Percentiles rank a stretch among this genome's conserved stretches.
Conservation (phyloP, 2,329 filamentous ascomycete species). For the Exophiala calicioides region DNA sequence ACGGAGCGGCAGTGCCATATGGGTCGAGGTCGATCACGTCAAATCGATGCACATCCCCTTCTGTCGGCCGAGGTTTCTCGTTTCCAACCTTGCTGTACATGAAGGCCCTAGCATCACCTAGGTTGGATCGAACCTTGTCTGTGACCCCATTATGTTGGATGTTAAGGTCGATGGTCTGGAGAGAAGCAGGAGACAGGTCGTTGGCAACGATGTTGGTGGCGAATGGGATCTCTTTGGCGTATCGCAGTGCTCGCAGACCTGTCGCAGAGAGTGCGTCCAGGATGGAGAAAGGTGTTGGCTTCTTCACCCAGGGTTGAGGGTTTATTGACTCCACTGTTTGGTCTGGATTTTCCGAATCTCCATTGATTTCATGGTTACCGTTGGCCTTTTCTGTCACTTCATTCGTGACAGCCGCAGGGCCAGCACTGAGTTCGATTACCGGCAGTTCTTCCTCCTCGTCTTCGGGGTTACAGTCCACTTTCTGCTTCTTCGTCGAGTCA, state of each 20-base stretch:
- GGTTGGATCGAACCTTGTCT: constrained; percentile 69
- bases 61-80: constrained; percentile 38
- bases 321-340: neutral
- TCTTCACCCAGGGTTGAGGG: constrained; percentile 31
- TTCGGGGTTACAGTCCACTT: constrained; percentile 7
- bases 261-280: constrained; percentile 94
- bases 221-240: constrained; percentile 87
- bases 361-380: neutral
- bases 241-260: constrained; percentile 84
- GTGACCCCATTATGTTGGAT: constrained; percentile 77
- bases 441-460: constrained; percentile 20
- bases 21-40: constrained; percentile 96
- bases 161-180: constrained; percentile 79
- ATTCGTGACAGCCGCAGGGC: constrained; percentile 9
- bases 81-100: constrained; percentile 76
- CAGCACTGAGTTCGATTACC: constrained; percentile 14
- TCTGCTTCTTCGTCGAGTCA: constrained; percentile 15
- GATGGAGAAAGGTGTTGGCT: constrained; percentile 67
- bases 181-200: constrained; percentile 76
- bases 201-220: constrained; percentile 82
- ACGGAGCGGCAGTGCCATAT: constrained; percentile 89
- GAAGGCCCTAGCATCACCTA: constrained; percentile 81
- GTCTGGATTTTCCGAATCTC: neutral
- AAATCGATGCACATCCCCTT: constrained; percentile 60
- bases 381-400: constrained; percentile 20